phyloP scores from a whole-genome alignment of 2,329 filamentous ascomycete species.

The Fonsecaea erecta region DNA sequence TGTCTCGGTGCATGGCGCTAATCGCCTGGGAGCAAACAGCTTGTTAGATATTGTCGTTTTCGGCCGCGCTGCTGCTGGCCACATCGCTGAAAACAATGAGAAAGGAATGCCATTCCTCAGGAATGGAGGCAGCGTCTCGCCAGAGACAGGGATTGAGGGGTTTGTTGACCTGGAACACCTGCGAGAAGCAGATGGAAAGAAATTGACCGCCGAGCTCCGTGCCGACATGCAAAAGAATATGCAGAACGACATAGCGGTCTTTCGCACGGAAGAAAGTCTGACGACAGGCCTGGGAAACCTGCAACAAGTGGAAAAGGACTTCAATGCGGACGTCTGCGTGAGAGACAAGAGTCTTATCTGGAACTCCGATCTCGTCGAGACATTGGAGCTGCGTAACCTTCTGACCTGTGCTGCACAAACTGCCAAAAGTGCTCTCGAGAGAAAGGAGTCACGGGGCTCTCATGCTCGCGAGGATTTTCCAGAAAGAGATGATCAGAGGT shows the following conservation, averaged over 20 bases:
- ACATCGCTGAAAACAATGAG: slow-evolving; percentile 90
- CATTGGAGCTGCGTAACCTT: slow-evolving; percentile 90
- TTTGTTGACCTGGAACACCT: slow-evolving; percentile 68
- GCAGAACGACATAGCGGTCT: slow-evolving; percentile 91
- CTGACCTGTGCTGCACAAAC: slow-evolving; percentile 94
- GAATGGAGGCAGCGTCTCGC: slow-evolving; percentile 75
- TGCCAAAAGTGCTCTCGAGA: slow-evolving; percentile 83
- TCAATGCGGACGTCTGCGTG: slow-evolving; percentile 72
- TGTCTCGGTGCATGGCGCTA: slow-evolving; percentile 97
- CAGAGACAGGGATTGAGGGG: slow-evolving; percentile 85
- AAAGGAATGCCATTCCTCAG: slow-evolving; percentile 62
- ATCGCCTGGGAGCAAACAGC: slow-evolving; percentile 97
- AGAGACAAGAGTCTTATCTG: slow-evolving; percentile 97
- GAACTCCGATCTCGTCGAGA: slow-evolving; percentile 96
- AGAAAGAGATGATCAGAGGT: slow-evolving; percentile 91
- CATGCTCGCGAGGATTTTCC: slow-evolving; percentile 97
- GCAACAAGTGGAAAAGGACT: slow-evolving; percentile 74
- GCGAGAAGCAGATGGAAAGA: slow-evolving; percentile 75
- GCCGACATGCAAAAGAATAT: slow-evolving; percentile 90
- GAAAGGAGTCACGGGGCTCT: slow-evolving; percentile 96
- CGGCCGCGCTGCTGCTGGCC: slow-evolving; percentile 94
- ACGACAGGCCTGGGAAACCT: slow-evolving; percentile 84
- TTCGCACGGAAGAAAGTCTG: slow-evolving; percentile 81
- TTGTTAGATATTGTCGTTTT: slow-evolving; percentile 97
- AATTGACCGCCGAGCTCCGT: slow-evolving; percentile 80